phyloP scores from a whole-genome alignment of 768 basidiomycete species.

The Lyophyllum atratum region DNA sequence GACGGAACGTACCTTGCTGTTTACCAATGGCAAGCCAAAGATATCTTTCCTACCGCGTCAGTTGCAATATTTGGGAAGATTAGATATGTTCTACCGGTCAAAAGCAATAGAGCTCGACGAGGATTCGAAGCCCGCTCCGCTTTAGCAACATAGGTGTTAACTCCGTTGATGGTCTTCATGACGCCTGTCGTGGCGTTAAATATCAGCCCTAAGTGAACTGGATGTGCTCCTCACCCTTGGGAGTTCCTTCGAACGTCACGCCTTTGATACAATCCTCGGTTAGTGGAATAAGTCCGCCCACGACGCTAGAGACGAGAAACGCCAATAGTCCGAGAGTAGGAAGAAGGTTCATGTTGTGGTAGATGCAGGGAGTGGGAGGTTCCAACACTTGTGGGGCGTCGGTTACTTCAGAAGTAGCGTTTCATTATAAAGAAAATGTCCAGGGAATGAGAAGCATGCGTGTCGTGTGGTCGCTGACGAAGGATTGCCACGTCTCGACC shows the following conservation, averaged over 20 bases:
- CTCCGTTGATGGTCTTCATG: conserved; percentile 16
- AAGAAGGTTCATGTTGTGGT: background rate
- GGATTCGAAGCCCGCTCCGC: conserved; percentile 8
- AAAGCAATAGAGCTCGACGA: conserved; percentile 11
- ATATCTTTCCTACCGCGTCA: conserved; percentile 7
- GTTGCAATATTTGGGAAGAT: background rate
- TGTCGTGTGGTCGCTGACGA: background rate
- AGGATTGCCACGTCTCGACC: background rate
- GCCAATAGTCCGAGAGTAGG: conserved; percentile 6
- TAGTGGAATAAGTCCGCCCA: conserved; percentile 11
- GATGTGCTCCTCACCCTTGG: conserved; percentile 2
- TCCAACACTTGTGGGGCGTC: background rate
- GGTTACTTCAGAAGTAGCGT: background rate
- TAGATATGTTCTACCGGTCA: conserved; percentile 9
- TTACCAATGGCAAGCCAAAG: conserved; percentile 17
- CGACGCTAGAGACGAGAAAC: background rate
- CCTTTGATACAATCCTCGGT: conserved; percentile 17
- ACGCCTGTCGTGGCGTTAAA: conserved; percentile 2
- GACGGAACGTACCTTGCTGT: conserved; percentile 11
- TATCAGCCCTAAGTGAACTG: background rate
- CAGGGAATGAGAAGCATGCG: background rate
- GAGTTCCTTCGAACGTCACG: conserved; percentile 17
- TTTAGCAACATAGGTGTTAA: conserved; percentile 14
- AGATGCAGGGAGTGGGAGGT: background rate
- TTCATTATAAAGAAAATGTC: background rate